These are phyloP conservation scores for Nothomitra cinnamomea DNA, from an alignment of 2,329 filamentous ascomycete species.

Conservation along the genomic window DNA sequence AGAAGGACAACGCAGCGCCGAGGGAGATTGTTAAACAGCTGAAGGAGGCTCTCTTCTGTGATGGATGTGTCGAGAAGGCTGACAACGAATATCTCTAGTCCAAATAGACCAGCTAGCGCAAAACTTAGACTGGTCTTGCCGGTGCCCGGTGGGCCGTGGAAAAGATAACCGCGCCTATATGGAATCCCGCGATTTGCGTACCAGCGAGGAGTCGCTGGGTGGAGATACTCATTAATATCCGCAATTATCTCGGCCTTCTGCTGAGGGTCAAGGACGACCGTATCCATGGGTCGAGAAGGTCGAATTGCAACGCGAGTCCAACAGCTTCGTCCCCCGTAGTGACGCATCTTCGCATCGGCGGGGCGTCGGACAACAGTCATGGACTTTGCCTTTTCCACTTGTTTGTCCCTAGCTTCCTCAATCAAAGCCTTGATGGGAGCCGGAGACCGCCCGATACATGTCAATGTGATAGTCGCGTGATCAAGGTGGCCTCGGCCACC, in stretches of 20 bases:
- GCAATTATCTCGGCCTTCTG: constrained; percentile 49
- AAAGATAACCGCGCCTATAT: constrained; percentile 67
- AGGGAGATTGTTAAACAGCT: constrained; percentile 50
- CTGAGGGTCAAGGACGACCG: constrained; percentile 52
- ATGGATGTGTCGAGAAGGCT: constrained; percentile 45
- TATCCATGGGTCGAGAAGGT: constrained; percentile 54
- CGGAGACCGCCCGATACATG: constrained; percentile 30
- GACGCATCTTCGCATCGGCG: constrained; percentile 24
- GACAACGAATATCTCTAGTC: constrained; percentile 55
- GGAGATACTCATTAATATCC: constrained; percentile 65
- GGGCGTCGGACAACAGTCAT: constrained; percentile 36
- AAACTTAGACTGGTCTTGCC: constrained; percentile 52
- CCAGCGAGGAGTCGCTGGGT: constrained; percentile 57
- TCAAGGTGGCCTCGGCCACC: constrained; percentile 13
- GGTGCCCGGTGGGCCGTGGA: constrained; percentile 65
- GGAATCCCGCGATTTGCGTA: constrained; percentile 73
- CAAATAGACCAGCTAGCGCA: constrained; percentile 52
- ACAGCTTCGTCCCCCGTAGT: constrained; percentile 26
- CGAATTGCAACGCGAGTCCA: constrained; percentile 43
- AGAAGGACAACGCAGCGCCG: constrained; percentile 55
- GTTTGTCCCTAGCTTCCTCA: constrained; percentile 26
- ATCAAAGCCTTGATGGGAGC: constrained; percentile 31
- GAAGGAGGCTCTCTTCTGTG: constrained; percentile 48
- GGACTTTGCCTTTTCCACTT: constrained; percentile 23
- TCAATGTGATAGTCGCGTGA: constrained; percentile 27